These are phyloP conservation scores for Crithidia fasciculata DNA, from an alignment of 208 protist species.

Conservation along the genomic window DNA sequence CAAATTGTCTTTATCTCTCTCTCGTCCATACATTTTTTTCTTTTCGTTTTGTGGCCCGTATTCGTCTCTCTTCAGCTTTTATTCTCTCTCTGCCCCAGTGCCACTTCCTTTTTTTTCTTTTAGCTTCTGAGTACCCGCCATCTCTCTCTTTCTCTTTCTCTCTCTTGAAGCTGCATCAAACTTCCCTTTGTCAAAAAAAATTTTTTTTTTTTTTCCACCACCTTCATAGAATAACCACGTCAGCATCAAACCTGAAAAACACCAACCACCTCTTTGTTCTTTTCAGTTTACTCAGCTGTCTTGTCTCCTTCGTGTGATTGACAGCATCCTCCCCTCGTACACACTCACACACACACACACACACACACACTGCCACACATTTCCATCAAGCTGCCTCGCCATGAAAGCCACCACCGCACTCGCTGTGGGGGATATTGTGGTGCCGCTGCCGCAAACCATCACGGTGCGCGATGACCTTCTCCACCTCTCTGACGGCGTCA, in stretches of 20 bases:
- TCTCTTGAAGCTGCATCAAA: background rate
- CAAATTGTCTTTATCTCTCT: no score
- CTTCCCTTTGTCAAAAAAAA: no score
- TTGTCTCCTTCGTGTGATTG: background rate
- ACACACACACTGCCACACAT: background rate
- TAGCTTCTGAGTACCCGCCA: no score
- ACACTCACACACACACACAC: background rate
- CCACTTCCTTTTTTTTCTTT: slow-evolving; percentile 4
- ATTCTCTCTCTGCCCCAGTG: no score
- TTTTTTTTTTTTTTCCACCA: no score
- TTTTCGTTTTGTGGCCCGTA: no score
- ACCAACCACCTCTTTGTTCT: no score
- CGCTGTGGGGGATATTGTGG: slow-evolving; percentile 67
- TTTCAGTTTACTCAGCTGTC: background rate
- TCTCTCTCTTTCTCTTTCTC: background rate
- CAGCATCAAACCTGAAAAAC: no score
- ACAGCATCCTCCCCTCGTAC: background rate
- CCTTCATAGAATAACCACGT: no score
- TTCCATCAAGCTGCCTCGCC: background rate
- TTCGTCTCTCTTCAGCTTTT: no score
- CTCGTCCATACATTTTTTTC: no score
- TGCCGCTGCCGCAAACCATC: slow-evolving; percentile 50
- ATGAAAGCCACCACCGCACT: slow-evolving; percentile 60
- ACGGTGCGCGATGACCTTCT: slow-evolving; percentile 48
- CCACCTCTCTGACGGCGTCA: slow-evolving; percentile 52